Conservation (phyloP, 371 early-diverging fungal genomes). For the Mortierella polycephala region DNA sequence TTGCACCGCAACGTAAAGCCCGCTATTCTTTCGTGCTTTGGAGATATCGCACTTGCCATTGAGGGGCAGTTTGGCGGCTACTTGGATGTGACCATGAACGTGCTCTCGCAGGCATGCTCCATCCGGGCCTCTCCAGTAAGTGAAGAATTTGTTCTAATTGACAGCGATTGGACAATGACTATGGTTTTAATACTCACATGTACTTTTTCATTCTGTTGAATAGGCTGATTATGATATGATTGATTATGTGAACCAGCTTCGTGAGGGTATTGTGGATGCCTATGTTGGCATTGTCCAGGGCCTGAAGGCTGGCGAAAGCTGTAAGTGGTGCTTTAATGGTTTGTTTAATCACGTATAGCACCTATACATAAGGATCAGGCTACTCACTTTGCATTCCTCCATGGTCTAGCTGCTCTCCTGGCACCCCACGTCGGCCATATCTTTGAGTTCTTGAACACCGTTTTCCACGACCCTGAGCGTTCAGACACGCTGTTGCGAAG, state of each 20-base stretch:
- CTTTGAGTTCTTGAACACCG: constrained; percentile 78
- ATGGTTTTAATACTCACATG: constrained; percentile 15
- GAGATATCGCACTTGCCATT: constrained; percentile 97
- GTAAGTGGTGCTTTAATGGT: constrained; percentile 27
- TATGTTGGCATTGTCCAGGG: constrained; percentile 96
- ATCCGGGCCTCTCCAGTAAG: constrained; percentile 67
- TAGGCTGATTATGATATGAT: constrained; percentile 77
- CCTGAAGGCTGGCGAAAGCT: constrained; percentile 73
- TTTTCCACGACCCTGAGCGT: constrained; percentile 69
- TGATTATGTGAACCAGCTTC: constrained; percentile 86
- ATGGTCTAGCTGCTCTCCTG: constrained; percentile 63
- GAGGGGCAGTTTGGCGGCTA: constrained; percentile 88
- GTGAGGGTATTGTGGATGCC: constrained; percentile 93
- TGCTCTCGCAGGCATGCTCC: constrained; percentile 85
- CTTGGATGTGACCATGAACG: constrained; percentile 83
- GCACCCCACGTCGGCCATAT: constrained; percentile 71
- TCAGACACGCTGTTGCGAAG: constrained; percentile 73
- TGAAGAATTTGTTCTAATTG: not conserved
- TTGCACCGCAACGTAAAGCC: constrained; percentile 92
- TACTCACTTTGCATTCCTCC: not conserved
- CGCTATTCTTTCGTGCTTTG: constrained; percentile 93
- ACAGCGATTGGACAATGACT: not conserved
- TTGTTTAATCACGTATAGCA: too few relatives aligned
- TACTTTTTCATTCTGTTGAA: constrained; percentile 1
- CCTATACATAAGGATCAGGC: not conserved